A percentile compares a stretch with the other conserved stretches of the same genome.
Conservation (phyloP, 202 grass and related monocot species). For the Bolboschoenoplectus hybrid region DNA sequence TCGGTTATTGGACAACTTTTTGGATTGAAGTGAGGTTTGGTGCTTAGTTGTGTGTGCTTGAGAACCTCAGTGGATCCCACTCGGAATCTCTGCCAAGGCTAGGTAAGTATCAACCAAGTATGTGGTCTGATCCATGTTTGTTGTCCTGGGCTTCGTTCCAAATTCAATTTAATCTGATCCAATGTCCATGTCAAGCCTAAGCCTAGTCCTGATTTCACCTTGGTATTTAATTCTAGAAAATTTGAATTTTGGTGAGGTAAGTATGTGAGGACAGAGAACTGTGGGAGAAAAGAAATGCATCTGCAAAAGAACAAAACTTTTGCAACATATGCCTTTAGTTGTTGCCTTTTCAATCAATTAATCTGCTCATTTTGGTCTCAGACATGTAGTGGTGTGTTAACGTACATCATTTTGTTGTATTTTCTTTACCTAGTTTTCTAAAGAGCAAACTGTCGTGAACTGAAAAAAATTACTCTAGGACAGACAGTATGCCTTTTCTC, state of each 20-base stretch:
- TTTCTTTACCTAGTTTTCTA: not conserved
- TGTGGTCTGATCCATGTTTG: slow-evolving; percentile 3
- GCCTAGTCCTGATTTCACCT: not conserved
- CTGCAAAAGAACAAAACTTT: not conserved
- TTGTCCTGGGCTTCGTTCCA: not conserved
- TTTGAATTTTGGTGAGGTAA: not conserved
- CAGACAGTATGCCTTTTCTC: not conserved
- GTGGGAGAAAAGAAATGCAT: not conserved
- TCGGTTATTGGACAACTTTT: not conserved
- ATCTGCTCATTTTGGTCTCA: not conserved
- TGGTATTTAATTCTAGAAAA: not conserved
- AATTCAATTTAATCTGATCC: not conserved
- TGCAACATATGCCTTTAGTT: not conserved
- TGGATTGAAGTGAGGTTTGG: not conserved
- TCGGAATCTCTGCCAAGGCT: slow-evolving; percentile 11
- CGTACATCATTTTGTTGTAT: not conserved
- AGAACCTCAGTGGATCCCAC: not conserved
- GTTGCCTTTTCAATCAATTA: not conserved
- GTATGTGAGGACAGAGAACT: not conserved
- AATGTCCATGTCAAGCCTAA: not conserved
- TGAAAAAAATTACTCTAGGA: not conserved
- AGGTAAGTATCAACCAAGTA: not conserved
- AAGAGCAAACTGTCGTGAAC: not conserved
- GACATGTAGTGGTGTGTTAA: not conserved
- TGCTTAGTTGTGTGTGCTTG: not conserved